Base-by-base conservation (phyloP, 225 moss, liverwort and hornwort genomes). In the Marchantia paleacea region DNA sequence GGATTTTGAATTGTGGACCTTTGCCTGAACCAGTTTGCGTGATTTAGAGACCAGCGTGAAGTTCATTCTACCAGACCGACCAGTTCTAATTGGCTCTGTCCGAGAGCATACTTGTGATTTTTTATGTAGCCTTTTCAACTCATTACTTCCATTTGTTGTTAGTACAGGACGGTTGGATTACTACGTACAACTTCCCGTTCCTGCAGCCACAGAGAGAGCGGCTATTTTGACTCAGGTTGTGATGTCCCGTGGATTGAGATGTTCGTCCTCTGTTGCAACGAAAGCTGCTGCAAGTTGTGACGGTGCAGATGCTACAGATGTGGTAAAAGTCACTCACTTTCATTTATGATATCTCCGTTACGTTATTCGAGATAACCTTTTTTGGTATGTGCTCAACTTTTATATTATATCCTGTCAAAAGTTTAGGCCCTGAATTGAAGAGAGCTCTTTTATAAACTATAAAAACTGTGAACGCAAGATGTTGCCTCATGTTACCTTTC, bases 181-280 rank as follows among this genome's bases (percentile, higher is more conserved):
- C 83, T 89, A 95, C 75, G 89, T 97, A 79, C 90, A 92, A 85
- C 85, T 97, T 81, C 89, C 91, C 55, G 89, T 88, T 79, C 95
- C 97, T 77, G 93, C 89, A 80, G 95, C 90, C 80, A 88, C 84
- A 65, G 94, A 93, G 86, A 95, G 95, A 84, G 92, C 93, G 60
- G 89, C 95, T 52, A 95, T 95, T 61, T 87, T 97, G 72, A 82
- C 86, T 68, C 90, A 95, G 85, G 86, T 92, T 83, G 89, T 97
- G 66, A 81, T 84, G 85, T 88, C 92, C 53, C 93, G 90, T 78
- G 92, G 95, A 76, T 88, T 97, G 76, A 76, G 65, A 39, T 97
- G 93, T 77, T 81, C 85, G 53, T 73, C 85, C 66, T 86, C 91
- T 30, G 91, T 91, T 55, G 95, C 97, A 78, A 86, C 88, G 74